phyloP scores from a whole-genome alignment of 2,329 filamentous ascomycete genomes.

The Alternaria metachromatica region DNA sequence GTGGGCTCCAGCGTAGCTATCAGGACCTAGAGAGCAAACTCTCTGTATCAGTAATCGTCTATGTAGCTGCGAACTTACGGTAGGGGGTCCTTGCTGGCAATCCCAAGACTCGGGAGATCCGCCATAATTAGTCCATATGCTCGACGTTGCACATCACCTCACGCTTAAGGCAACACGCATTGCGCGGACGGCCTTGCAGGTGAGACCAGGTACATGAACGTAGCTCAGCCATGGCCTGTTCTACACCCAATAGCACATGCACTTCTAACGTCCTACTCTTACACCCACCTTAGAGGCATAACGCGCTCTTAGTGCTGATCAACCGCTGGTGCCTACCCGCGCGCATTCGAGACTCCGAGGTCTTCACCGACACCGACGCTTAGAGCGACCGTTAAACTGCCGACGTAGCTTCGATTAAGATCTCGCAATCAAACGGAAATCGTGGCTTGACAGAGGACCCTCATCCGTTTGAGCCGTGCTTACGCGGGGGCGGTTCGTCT shows the following conservation, averaged over 20 bases:
- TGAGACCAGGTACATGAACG: slow-evolving; percentile 16
- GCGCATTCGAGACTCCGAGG: not conserved
- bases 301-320: slow-evolving; percentile 4
- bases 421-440: not conserved
- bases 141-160: slow-evolving; percentile 18
- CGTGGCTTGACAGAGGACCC: not conserved
- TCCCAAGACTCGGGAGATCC: slow-evolving; percentile 24
- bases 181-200: slow-evolving; percentile 23
- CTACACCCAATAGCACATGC: slow-evolving; percentile 13
- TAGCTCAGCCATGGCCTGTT: slow-evolving; percentile 18
- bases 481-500: slow-evolving; percentile 20
- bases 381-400: not conserved
- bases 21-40: slow-evolving; percentile 6
- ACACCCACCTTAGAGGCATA: slow-evolving; percentile 3
- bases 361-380: not conserved
- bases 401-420: not conserved
- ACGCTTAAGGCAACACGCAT: slow-evolving; percentile 30
- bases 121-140: slow-evolving; percentile 38
- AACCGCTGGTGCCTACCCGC: slow-evolving; percentile 17
- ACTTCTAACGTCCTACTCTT: not conserved
- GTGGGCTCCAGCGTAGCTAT: not conserved
- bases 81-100: slow-evolving; percentile 5
- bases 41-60: slow-evolving; percentile 14
- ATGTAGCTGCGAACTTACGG: slow-evolving; percentile 8
- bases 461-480: slow-evolving; percentile 18